phyloP scores from a whole-genome alignment of 2,329 filamentous ascomycete genomes.

The Botrytis squamosa region DNA sequence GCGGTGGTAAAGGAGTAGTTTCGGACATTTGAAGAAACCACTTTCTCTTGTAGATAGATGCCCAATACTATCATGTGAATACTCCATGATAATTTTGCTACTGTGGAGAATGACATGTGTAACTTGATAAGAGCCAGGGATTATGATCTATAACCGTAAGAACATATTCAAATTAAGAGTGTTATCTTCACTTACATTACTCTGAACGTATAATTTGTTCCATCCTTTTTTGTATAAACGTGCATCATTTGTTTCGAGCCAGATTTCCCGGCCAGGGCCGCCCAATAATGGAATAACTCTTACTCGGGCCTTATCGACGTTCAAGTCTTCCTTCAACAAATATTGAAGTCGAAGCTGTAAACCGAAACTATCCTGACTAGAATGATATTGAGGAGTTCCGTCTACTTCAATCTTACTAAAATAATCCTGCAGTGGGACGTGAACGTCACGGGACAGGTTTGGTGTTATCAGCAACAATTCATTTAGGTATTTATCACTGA shows the following conservation, averaged over 20 bases:
- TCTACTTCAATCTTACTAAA: constrained; percentile 70
- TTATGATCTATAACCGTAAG: constrained; percentile 52
- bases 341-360: constrained; percentile 68
- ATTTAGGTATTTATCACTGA: constrained; percentile 36
- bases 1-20: constrained; percentile 72
- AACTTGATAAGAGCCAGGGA: constrained; percentile 72
- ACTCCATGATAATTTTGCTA: constrained; percentile 62
- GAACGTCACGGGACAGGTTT: constrained; percentile 57
- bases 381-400: constrained; percentile 66
- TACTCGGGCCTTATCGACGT: constrained; percentile 63
- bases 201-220: constrained; percentile 46
- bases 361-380: constrained; percentile 72
- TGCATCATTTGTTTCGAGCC: constrained; percentile 50
- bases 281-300: constrained; percentile 57
- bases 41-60: constrained; percentile 24
- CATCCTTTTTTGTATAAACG: constrained; percentile 49
- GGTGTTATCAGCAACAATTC: constrained; percentile 36
- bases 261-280: constrained; percentile 64
- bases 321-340: constrained; percentile 68
- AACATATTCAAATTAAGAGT: neutral
- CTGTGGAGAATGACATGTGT: constrained; percentile 67
- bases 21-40: constrained; percentile 57
- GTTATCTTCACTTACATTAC: constrained; percentile 43
- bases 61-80: constrained; percentile 55
- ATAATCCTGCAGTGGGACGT: constrained; percentile 68